Evolutionary conservation across 2,329 filamentous ascomycete species (phyloP), one percentile per base, ranked within the genome.

Genomic region (Aspergillus arachidicola): DNA sequence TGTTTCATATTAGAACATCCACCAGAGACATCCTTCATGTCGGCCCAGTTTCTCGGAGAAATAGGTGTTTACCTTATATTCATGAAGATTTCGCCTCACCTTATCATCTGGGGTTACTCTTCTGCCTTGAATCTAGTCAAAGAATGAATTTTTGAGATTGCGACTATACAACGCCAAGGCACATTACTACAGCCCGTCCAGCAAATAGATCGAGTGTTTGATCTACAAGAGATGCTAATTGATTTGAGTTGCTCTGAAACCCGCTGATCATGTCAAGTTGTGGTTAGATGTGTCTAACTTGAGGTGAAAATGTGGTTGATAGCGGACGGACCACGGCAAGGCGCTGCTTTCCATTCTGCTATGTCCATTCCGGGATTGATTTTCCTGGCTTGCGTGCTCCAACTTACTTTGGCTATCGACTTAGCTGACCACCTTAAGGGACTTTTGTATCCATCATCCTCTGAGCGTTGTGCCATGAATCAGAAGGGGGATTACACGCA

Each of bases 271-370:
- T 51, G 48, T 51, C 28, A 32, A 7, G 28, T 34, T 51, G 19
- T n/a, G 48, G 48, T 51, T 51, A 51, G 48, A 51, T 34, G 19
- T 51, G 48, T 51, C 48, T 51, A 51, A 32, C 48, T 51, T 34
- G 4, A 16, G 16, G 48, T 51, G 48, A 28, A 19, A 23, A 48
- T 48, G 23, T 23, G 21, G 10, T 48, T 48, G 45, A 26, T 48
- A 48, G 21, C 21, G 45, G 45, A 48, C 23, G 45, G 45, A 48
- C 45, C 45, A 48, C 5, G 23, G 21, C 21, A 11, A 46, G 43
- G 43, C 43, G 43, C 11, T 23, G 43, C 21, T 26, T 36, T 46
- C 43, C 45, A 48, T 48, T 16, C 23, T 48, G 45, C 45, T 48
- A 26, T 23, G 43, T 46, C 21, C 10, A 21, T 46, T 46, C 43